Conservation (phyloP, 2,329 filamentous ascomycete genomes). For the Coniochaeta ligniaria region DNA sequence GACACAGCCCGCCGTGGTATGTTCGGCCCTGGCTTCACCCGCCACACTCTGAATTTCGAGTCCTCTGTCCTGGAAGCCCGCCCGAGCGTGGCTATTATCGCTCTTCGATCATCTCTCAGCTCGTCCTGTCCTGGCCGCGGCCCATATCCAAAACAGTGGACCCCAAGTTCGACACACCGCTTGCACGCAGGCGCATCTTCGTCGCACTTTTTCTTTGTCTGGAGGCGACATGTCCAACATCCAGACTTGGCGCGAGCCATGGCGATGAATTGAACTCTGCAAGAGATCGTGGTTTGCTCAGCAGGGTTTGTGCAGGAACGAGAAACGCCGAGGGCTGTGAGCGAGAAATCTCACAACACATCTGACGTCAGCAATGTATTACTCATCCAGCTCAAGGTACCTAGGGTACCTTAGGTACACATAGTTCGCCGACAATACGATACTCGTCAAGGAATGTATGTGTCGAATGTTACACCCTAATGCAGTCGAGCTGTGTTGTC, state of each 20-base stretch:
- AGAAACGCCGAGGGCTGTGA: too few relatives aligned
- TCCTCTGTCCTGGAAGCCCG: background rate
- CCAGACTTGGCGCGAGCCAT: slow-evolving; percentile 1
- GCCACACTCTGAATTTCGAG: background rate
- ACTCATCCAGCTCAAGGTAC: too few relatives aligned
- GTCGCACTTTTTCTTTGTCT: slow-evolving; percentile 3
- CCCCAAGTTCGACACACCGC: background rate
- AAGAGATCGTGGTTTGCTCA: background rate
- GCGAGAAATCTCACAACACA: background rate
- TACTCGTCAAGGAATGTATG: too few relatives aligned
- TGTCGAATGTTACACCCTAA: too few relatives aligned
- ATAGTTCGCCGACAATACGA: too few relatives aligned
- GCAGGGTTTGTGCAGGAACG: background rate
- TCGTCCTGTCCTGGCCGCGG: background rate
- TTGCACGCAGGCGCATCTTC: background rate
- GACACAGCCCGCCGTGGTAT: background rate
- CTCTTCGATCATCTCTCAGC: background rate
- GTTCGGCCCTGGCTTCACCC: background rate
- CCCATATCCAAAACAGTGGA: background rate
- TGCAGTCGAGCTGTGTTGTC: too few relatives aligned
- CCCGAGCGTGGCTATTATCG: background rate
- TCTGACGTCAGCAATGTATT: background rate
- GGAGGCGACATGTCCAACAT: slow-evolving; percentile 1
- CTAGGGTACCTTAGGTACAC: too few relatives aligned
- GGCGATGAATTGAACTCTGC: background rate